Evolutionary conservation across 306 rosid species (phyloP).

Genomic region (Cucumis hystrix): DNA sequence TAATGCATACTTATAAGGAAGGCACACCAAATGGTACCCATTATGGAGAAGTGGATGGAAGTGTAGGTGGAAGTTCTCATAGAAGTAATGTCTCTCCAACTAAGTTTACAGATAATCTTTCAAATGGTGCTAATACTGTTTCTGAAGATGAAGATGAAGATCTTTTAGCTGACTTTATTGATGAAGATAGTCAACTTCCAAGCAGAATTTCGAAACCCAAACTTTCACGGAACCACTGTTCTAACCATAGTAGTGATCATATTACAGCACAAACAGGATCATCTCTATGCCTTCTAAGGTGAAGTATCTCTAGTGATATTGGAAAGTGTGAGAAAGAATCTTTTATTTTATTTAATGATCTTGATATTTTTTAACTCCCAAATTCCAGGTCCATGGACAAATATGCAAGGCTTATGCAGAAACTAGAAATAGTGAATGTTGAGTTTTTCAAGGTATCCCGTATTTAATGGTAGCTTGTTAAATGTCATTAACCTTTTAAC

Average conservation of each 20-base stretch:
- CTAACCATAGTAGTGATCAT: conserved; percentile 47
- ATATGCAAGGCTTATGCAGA: conserved; percentile 97
- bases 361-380: conserved; percentile 17
- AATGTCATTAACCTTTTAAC: not conserved
- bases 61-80: conserved; percentile 19
- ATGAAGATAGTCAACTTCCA: conserved; percentile 98
- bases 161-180: conserved; percentile 98
- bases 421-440: conserved; percentile 62
- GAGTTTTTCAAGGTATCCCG: conserved; percentile 78
- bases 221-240: conserved; percentile 29
- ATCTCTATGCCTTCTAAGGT: conserved; percentile 83
- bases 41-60: conserved; percentile 50
- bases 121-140: conserved; percentile 48
- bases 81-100: conserved; percentile 45
- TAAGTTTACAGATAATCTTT: conserved; percentile 29
- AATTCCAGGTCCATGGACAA: conserved; percentile 86
- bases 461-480: conserved; percentile 14
- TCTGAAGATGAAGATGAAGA: conserved; percentile 89
- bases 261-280: conserved; percentile 77
- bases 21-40: conserved; percentile 40
- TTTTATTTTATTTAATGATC: not conserved
- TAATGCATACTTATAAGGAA: conserved; percentile 36
- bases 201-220: conserved; percentile 63
- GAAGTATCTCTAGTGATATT: conserved; percentile 18
- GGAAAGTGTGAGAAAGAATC: not conserved